Conservation (phyloP, 192 early-diverging fungal genomes). For the Coemansia sp. region DNA sequence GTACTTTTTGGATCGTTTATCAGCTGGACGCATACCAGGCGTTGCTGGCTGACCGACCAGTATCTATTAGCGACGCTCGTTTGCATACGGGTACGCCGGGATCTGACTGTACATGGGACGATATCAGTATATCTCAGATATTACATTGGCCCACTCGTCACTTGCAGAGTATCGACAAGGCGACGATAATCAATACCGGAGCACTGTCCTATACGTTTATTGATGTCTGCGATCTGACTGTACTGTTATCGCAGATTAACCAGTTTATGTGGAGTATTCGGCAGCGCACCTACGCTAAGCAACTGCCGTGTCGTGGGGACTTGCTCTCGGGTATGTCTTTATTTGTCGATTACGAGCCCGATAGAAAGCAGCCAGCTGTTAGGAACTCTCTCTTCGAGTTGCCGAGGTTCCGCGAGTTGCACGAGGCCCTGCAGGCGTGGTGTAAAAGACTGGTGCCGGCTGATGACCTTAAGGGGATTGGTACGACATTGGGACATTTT, state of each 20-base stretch:
- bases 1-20: constrained; percentile 54
- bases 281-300: neutral
- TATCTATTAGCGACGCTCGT: constrained; percentile 36
- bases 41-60: constrained; percentile 44
- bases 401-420: constrained; percentile 23
- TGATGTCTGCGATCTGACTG: constrained; percentile 35
- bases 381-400: constrained; percentile 29
- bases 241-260: constrained; percentile 36
- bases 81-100: constrained; percentile 40
- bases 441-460: constrained; percentile 26
- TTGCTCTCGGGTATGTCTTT: constrained; percentile 19
- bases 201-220: constrained; percentile 50
- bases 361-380: constrained; percentile 9
- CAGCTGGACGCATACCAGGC: constrained; percentile 53
- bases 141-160: constrained; percentile 52
- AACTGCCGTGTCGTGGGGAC: constrained; percentile 1
- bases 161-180: constrained; percentile 16
- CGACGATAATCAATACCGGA: constrained; percentile 19
- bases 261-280: constrained; percentile 47
- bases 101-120: constrained; percentile 51
- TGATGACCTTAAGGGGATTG: constrained; percentile 19
- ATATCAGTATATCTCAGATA: constrained; percentile 46
- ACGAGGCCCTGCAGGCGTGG: constrained; percentile 30
- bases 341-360: constrained; percentile 5
- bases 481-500: constrained; percentile 13